Evolutionary conservation across 805 yeast genomes (phyloP).

Genomic region (Ogataea minuta): DNA sequence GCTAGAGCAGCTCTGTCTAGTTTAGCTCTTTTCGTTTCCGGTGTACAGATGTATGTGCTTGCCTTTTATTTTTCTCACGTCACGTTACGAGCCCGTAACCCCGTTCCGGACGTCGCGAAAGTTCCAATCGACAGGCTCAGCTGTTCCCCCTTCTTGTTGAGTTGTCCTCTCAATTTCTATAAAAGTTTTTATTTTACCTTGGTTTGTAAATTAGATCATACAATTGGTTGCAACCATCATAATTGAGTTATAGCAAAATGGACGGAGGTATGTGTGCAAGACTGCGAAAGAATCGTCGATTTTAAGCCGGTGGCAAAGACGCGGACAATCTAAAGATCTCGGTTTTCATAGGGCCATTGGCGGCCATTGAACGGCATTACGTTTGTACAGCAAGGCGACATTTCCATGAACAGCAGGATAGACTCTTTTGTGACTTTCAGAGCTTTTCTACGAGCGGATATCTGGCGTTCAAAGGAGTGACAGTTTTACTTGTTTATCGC

Average conservation of each 20-base stretch:
- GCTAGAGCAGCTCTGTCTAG: too few species aligned
- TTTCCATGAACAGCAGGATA: too few species aligned
- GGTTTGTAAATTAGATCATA: constrained; percentile 14
- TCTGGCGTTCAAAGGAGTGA: too few species aligned
- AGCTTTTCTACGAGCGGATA: too few species aligned
- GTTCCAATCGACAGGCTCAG: constrained; percentile 15
- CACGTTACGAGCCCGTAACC: constrained; percentile 12
- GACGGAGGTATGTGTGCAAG: constrained; percentile 54
- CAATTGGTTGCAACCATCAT: constrained; percentile 18
- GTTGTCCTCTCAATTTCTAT: constrained; percentile 24
- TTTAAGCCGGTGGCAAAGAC: constrained; percentile 12
- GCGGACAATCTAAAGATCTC: constrained; percentile 6
- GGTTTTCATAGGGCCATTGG: background rate
- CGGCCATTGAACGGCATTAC: too few species aligned
- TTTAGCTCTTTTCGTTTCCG: background rate
- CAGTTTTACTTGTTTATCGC: too few species aligned
- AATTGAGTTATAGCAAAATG: constrained; percentile 38
- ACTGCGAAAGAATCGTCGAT: background rate
- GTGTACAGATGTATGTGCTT: constrained; percentile 7
- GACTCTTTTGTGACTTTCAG: too few species aligned
- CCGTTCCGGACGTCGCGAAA: constrained; percentile 13
- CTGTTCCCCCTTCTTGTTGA: constrained; percentile 19
- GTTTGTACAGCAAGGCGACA: too few species aligned
- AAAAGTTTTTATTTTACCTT: constrained; percentile 15
- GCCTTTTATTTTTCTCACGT: background rate